phyloP scores from a whole-genome alignment of 2,329 filamentous ascomycete species.

The Cercospora berteroae region DNA sequence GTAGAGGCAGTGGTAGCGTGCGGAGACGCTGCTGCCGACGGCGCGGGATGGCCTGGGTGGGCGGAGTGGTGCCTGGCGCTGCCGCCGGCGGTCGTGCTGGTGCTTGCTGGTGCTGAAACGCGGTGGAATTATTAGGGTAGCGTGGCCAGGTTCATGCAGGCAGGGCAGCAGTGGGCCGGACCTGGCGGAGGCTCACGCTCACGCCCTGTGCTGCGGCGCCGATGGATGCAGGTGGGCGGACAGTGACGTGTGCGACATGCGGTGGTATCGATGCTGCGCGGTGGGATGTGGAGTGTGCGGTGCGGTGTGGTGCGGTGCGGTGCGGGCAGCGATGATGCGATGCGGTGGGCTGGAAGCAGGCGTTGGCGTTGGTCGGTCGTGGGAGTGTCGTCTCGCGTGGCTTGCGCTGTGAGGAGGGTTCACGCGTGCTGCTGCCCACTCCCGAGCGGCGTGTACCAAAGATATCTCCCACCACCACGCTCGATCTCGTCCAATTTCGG shows the following conservation, averaged over 20 bases:
- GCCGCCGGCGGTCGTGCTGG: neutral
- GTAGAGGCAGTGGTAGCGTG: neutral
- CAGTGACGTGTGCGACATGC: neutral
- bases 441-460: neutral
- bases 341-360: neutral
- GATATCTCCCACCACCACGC: neutral
- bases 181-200: neutral
- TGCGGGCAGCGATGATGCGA: neutral
- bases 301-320: neutral
- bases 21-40: neutral
- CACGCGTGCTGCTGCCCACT: neutral
- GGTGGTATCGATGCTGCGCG: neutral
- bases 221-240: neutral
- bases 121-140: neutral
- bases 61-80: neutral
- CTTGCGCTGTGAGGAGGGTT: neutral
- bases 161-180: neutral
- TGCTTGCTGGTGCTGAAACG: slow-evolving; percentile 2
- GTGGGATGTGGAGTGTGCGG: neutral
- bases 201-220: neutral
- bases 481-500: neutral
- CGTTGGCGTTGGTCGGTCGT: neutral
- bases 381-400: neutral
- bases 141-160: neutral
- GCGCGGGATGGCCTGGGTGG: neutral